These are phyloP conservation scores for Plasmopara muralis DNA, from an alignment of 352 stramenopile genomes.

Conservation along the genomic window DNA sequence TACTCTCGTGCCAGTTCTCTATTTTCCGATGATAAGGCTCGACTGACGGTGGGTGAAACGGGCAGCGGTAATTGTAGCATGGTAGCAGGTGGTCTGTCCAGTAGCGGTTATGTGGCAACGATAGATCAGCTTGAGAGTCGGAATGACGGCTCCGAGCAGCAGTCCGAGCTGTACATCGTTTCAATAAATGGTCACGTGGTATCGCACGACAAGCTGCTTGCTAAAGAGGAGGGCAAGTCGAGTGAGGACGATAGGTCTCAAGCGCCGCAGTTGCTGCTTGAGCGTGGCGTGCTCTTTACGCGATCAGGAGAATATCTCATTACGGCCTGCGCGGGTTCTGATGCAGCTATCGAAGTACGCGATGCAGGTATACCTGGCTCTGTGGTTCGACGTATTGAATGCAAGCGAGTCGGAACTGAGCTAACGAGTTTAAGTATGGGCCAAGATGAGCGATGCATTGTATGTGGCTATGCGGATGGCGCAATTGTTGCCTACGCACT, in stretches of 20 bases:
- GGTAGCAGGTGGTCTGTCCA: constrained; percentile 30
- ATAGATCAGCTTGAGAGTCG: constrained; percentile 20
- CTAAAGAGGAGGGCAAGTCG: constrained; percentile 24
- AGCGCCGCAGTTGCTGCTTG: constrained; percentile 49
- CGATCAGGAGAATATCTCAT: constrained; percentile 76
- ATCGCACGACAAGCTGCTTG: constrained; percentile 48
- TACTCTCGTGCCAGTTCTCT: constrained; percentile 34
- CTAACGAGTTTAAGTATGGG: constrained; percentile 69
- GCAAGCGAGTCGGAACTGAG: constrained; percentile 47
- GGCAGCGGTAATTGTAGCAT: constrained; percentile 28
- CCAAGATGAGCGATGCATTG: constrained; percentile 74
- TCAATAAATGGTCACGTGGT: constrained; percentile 80
- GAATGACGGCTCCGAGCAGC: constrained; percentile 28
- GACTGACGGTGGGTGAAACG: constrained; percentile 27
- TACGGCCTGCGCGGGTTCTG: constrained; percentile 44
- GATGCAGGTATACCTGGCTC: constrained; percentile 47
- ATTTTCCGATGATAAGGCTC: constrained; percentile 40
- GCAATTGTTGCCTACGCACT: constrained; percentile 73
- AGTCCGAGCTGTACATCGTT: constrained; percentile 72
- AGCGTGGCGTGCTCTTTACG: constrained; percentile 67
- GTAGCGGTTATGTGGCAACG: constrained; percentile 28
- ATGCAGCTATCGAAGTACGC: constrained; percentile 74
- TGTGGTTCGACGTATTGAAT: constrained; percentile 73
- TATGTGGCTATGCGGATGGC: constrained; percentile 77
- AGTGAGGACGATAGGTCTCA: constrained; percentile 8